Evolutionary conservation across 139 green algal genomes (phyloP).

Genomic region (Nannochloris sp.): DNA sequence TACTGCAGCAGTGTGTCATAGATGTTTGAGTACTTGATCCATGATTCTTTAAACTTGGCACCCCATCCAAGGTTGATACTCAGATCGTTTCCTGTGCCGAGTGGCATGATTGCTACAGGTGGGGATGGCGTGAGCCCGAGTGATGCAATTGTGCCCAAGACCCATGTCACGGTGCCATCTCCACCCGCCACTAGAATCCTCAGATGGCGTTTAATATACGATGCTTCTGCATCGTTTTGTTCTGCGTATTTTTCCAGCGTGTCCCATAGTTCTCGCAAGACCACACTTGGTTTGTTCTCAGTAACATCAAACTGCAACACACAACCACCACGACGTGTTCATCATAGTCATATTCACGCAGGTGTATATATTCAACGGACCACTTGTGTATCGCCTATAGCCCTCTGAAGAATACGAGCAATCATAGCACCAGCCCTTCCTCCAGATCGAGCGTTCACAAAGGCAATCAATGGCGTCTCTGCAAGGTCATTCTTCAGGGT

Average conservation of each 20-base stretch:
- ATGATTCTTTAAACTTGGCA: constrained; percentile 44
- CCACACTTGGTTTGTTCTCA: constrained; percentile 48
- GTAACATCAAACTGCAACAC: constrained; percentile 66
- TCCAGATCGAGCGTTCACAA: constrained; percentile 73
- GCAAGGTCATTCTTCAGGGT: constrained; percentile 12
- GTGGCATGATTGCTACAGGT: constrained; percentile 68
- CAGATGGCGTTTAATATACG: constrained; percentile 38
- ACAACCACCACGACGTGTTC: no score
- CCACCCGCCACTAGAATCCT: constrained; percentile 71
- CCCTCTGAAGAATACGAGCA: constrained; percentile 41
- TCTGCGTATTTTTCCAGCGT: constrained; percentile 43
- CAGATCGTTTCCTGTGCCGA: constrained; percentile 81
- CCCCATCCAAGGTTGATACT: constrained; percentile 69
- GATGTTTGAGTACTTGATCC: constrained; percentile 38
- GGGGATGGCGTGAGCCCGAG: constrained; percentile 54
- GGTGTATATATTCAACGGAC: not conserved
- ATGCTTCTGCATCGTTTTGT: constrained; percentile 33
- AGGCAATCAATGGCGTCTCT: constrained; percentile 65
- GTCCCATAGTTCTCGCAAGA: constrained; percentile 57
- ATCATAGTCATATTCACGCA: not conserved
- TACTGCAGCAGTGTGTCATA: constrained; percentile 60
- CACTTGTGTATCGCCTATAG: constrained; percentile 55
- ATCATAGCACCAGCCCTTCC: constrained; percentile 57
- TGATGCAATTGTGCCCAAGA: constrained; percentile 59
- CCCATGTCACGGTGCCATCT: constrained; percentile 63